Percentiles rank a stretch among this genome's conserved stretches.
phyloP scores from a whole-genome alignment of 768 basidiomycete genomes.

The Rhodotorula toruloides region DNA sequence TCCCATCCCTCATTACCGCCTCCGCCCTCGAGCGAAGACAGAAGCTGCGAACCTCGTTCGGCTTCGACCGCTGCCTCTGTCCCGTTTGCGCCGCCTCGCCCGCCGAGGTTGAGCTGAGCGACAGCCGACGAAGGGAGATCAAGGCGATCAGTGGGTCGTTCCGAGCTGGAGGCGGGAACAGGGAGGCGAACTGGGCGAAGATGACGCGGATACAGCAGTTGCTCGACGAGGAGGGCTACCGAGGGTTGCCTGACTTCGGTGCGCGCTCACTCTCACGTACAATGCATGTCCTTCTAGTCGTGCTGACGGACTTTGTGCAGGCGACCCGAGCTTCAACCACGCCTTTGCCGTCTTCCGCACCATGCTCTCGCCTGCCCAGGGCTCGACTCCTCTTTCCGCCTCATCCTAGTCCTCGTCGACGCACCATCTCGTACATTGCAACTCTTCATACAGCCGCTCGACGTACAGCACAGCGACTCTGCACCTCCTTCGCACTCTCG shows the following conservation, averaged over 20 bases:
- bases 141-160: slow-evolving; percentile 5
- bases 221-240: slow-evolving; percentile 24
- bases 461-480: too few relatives aligned
- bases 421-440: too few relatives aligned
- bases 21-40: slow-evolving; percentile 15
- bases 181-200: slow-evolving; percentile 16
- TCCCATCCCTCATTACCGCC: slow-evolving; percentile 17
- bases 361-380: background rate
- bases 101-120: slow-evolving; percentile 6
- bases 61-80: slow-evolving; percentile 28
- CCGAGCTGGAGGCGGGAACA: slow-evolving; percentile 6
- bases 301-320: slow-evolving; percentile 1
- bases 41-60: slow-evolving; percentile 16
- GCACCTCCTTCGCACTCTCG: too few relatives aligned
- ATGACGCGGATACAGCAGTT: slow-evolving; percentile 20
- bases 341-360: slow-evolving; percentile 5
- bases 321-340: slow-evolving; percentile 3
- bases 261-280: background rate
- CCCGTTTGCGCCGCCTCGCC: slow-evolving; percentile 7
- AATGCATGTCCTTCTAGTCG: too few relatives aligned
- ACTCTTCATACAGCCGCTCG: too few relatives aligned
- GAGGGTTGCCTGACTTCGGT: slow-evolving; percentile 29
- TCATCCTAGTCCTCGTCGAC: background rate
- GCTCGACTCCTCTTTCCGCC: background rate
- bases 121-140: slow-evolving; percentile 28